Evolutionary conservation across 2,329 filamentous ascomycete genomes (phyloP), one percentile per base, ranked within the genome.

Genomic region (Epichloe bromicola): DNA sequence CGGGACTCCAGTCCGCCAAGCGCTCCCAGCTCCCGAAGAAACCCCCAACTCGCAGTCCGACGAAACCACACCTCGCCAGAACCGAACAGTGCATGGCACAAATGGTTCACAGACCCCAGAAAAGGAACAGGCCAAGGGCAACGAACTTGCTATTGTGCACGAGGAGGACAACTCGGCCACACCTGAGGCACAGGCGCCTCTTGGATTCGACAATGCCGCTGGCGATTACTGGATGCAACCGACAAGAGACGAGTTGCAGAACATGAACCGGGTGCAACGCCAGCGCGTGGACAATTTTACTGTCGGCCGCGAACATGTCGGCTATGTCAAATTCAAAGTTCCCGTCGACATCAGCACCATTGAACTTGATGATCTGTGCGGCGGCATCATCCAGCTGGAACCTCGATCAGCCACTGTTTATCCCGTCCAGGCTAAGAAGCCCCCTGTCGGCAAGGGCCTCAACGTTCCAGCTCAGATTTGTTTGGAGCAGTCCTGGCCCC

Each of bases 401-500:
- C 76, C 83, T 47, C 86, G 93, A 37, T 85, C 84, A 8, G 88
- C 88, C 23, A 95, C 91, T 0, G 93, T 97, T 7, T 98, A 98
- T 62, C 84, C 80, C 4, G 78, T 85, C 43, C 74, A 82, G 40
- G 75, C 78, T 5, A 82, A 82, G 63, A 98, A 96, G 69, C 90
- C 93, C 15, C 78, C 85, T 0, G 76, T 83, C 52, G 93, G 94
- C 52, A 88, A 89, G 62, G 91, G 88, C 5, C 75, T 98, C 56
- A 98, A 98, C 61, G 88, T 96, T 7, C 90, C 89, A 3, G 88
- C 93, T 0, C 82, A 79, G 38, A 90, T 98, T 56, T 80, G 78
- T n/a, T 77, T 98, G 11, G 84, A 93, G 64, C 91, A 97, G 63
- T 95, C 90, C 0, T 97, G 88, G 84, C 93, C 93, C 33, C 85